Evolutionary conservation across 139 green algal genomes (phyloP), one percentile per base, ranked within the genome.

Genomic region (Chlamydomonas incerta): DNA sequence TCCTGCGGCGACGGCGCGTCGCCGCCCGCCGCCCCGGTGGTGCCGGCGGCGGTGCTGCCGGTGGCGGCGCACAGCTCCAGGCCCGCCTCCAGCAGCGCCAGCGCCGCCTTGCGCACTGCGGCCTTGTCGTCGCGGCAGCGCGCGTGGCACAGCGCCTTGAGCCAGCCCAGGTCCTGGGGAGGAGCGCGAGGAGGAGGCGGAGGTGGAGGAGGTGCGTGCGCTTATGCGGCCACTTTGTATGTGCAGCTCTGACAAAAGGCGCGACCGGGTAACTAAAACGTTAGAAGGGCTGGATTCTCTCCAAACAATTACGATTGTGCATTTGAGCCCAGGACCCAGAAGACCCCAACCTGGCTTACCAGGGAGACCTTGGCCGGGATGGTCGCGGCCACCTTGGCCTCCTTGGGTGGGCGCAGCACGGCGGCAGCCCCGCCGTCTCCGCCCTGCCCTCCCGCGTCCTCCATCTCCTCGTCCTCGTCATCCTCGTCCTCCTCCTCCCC

Each of bases 41-140:
- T 62, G 0, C 11, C 62, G 2, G 77, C 46, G 15, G 63, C 62
- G 3, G 55, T n/a, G 4, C 3, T 3, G 1, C 13, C 34, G 34
- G 37, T 23, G 15, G 41, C 33, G 4, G 37, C 91, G 29, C 80
- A 72, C 74, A 96, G 87, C 67, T 94, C 66, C 69, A 96, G 81
- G 67, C 93, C 50, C 4, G 62, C 79, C 85, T 95, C 91, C 86
- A 97, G 91, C 80, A 97, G 91, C 91, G 89, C 70, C 87, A 97
- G 62, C 18, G 87, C 93, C 24, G 89, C 90, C 80, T 95, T 95
- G 74, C 95, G 91, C 74, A 96, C 95, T 0, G 86, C 82, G 29
- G 90, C 93, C 87, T 96, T 96, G 63, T 93, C 90, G 77, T 97
- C 95, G 11, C 80, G 74, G 75, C 86, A 90, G 29, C 95, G 92